Conservation (phyloP, 331 rosid species). For the Acacia pycnantha region DNA sequence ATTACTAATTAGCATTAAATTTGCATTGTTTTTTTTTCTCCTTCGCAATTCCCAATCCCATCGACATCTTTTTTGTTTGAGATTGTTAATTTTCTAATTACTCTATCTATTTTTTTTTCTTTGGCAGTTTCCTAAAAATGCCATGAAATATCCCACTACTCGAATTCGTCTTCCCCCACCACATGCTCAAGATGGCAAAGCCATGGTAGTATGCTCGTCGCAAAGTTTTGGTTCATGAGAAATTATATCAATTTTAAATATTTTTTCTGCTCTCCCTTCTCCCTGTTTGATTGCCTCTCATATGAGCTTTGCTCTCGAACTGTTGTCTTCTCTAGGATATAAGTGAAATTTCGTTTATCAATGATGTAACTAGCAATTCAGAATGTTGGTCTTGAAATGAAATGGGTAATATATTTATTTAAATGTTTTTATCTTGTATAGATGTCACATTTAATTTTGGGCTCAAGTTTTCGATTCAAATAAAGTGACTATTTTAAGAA, state of each 20-base stretch:
- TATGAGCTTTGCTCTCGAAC: not conserved
- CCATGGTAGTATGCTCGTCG: constrained; percentile 37
- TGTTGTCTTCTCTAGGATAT: not conserved
- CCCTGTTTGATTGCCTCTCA: not conserved
- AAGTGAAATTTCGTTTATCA: not conserved
- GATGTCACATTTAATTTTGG: too few species aligned
- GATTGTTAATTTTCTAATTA: too few species aligned
- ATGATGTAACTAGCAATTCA: not conserved
- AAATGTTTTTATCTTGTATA: not conserved
- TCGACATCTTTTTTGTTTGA: too few species aligned
- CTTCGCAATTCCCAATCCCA: too few species aligned
- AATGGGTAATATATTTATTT: not conserved
- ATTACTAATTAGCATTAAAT: too few species aligned
- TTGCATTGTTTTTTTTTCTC: too few species aligned
- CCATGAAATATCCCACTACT: not conserved
- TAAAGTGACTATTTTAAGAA: too few species aligned
- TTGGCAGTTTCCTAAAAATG: not conserved
- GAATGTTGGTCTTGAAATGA: not conserved
- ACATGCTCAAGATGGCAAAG: constrained; percentile 57
- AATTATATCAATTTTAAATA: not conserved
- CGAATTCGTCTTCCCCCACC: not conserved
- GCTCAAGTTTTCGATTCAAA: too few species aligned
- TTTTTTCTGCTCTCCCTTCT: not conserved
- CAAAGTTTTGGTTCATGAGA: not conserved
- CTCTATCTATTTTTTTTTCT: too few species aligned